A percentile compares a stretch with the other conserved stretches of the same genome.
phyloP scores from a whole-genome alignment of 345 rosid genomes.

The Eucalyptus guilfoylei region DNA sequence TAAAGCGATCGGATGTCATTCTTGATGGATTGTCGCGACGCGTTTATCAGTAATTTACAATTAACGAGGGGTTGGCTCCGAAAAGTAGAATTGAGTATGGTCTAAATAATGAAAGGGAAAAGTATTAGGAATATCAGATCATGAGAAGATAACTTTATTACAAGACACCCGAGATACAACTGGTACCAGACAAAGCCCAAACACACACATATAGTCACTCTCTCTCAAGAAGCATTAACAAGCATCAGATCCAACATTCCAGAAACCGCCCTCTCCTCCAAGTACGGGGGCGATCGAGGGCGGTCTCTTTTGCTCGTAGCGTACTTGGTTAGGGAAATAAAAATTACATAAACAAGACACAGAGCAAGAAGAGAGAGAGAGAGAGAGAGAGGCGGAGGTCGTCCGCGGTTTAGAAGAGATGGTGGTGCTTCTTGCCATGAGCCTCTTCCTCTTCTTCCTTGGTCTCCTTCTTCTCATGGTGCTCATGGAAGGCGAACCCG shows the following conservation, averaged over 20 bases:
- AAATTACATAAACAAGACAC: not conserved
- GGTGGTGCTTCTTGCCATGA: constrained; percentile 44
- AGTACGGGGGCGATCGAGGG: not conserved
- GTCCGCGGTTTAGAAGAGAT: constrained; percentile 4
- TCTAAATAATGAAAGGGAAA: not conserved
- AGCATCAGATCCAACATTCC: not conserved
- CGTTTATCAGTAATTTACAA: not conserved
- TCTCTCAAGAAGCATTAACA: not conserved
- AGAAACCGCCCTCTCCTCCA: not conserved
- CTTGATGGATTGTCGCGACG: not conserved
- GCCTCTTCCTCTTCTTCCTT: constrained; percentile 23
- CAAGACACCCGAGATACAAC: not conserved
- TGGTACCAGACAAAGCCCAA: not conserved
- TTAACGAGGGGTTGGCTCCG: not conserved
- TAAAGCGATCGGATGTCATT: not conserved
- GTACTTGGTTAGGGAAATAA: not conserved
- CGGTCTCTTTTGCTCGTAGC: not conserved
- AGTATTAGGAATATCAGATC: not conserved
- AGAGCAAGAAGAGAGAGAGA: not conserved
- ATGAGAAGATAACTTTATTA: not conserved
- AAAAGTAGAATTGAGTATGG: not conserved
- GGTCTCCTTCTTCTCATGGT: constrained; percentile 44
- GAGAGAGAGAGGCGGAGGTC: not conserved
- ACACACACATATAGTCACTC: not conserved
- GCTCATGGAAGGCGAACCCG: constrained; percentile 47